Base-by-base conservation (phyloP, 2,329 filamentous ascomycete genomes). In the Exophiala sideris region DNA sequence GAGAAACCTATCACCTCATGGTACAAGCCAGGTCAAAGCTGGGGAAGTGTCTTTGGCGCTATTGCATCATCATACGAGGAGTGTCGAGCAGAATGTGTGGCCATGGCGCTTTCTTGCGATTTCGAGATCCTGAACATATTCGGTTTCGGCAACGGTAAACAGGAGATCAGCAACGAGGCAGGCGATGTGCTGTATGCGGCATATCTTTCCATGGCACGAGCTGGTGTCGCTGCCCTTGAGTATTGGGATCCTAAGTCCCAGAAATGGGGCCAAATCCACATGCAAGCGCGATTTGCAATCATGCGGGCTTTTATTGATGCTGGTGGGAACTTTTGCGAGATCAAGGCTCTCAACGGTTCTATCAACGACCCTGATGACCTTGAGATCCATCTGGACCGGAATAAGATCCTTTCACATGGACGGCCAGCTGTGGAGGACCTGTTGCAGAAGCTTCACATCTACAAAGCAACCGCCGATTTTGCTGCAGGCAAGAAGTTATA, bases 11-110 rank as follows among this genome's bases (percentile, higher is more conserved):
- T 96, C 45, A 82, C 81, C 2, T 89, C 87, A 1, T 96, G 88
- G 85, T 97, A 97, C 76, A 95, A 94, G 72, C 90, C 90, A 2
- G 91, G 91, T 2, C 89, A 96, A 72, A 97, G 92, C 0, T 97
- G 91, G 91, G 88, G 89, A 52, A 90, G 86, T 4, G 89, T 96
- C 0, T 97, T 97, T 67, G 91, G 91, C 21, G 83, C 88, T 57
- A 83, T 95, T 60, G 90, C 91, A 35, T 89, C 87, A 3, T 89
- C 86, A 12, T 96, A 96, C 66, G 92, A 97, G 72, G 92, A 97
- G 72, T 97, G 92, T 70, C 85, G 92, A 51, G 92, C 92, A 3
- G 92, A 97, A 70, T 88, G 91, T 65, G 91, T 96, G 9, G 92
- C 91, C 48, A 96, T 96, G 91, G 86, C 85, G 39, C 78, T 97